Base-by-base conservation (phyloP, 257 asterid species). In the Solanum piurae region DNA sequence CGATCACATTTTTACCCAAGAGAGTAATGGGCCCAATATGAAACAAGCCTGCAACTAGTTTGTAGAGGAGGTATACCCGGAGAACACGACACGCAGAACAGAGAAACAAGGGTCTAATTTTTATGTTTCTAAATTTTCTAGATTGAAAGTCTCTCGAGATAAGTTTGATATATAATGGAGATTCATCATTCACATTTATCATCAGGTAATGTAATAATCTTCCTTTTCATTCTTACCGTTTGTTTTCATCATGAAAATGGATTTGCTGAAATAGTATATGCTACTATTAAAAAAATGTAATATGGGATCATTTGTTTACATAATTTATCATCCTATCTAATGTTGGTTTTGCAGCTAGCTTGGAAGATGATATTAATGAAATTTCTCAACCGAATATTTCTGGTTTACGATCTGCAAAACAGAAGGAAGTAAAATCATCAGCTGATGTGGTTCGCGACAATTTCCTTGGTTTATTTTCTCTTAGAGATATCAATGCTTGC, bases 401-500 rank as follows among this genome's bases (percentile, higher is more conserved):
- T 16, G 40, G 27, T 79, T 44, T 42, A 27, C 38, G 12, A 73
- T 9, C 88, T 25, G 62, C 62, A 52, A 52, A 52, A 52, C 23
- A 37, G 21, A 62, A 83, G 1, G 84, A 88, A 74, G 68, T 49
- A 87, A 52, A 88, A 77, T 77, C 91, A 55, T 89, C 89, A 68
- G 58, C 77, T 44, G 42, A 85, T 71, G 42, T 13, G 16, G 89
- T 89, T 5, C 31, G 87, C 29, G 86, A 83, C 20, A 76, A 83
- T 58, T 88, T 85, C 73, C 49, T 88, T 2, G n/a, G 83, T 74
- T 86, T 90, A 83, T 87, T 94, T 85, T 84, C 95, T n/a, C 94
- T 89, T 14, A 92, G 92, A 88, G 94, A 91, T 27, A 90, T 94
- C 82, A 92, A 95, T 79, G 87, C 89, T 58, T 89, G 96, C 93